phyloP scores from a whole-genome alignment of 768 basidiomycete genomes.

The Auricularia heimuer region DNA sequence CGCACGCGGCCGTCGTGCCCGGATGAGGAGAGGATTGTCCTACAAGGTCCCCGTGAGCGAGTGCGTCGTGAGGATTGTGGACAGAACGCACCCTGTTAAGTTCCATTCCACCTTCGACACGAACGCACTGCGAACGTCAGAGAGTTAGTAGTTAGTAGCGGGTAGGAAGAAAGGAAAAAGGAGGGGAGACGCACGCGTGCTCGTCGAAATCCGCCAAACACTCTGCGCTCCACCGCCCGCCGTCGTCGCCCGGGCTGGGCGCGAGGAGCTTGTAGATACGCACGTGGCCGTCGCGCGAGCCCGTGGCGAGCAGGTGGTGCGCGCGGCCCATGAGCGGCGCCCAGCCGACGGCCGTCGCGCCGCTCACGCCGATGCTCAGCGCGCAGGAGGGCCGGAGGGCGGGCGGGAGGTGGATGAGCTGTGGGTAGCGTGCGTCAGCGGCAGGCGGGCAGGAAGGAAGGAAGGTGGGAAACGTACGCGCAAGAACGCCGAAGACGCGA shows the following conservation, averaged over 20 bases:
- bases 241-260: constrained; percentile 32
- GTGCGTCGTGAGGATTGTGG: background rate
- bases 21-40: constrained; percentile 73
- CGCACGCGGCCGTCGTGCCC: constrained; percentile 78
- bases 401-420: constrained; percentile 69
- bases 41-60: constrained; percentile 19
- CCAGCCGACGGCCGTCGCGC: constrained; percentile 79
- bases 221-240: constrained; percentile 54
- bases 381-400: constrained; percentile 58
- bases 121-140: constrained; percentile 45
- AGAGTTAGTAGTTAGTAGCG: too few relatives aligned
- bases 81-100: constrained; percentile 54
- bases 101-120: constrained; percentile 92
- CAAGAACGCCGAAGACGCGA: constrained; percentile 61
- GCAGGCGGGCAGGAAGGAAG: background rate
- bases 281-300: constrained; percentile 77
- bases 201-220: constrained; percentile 83
- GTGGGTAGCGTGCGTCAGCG: constrained; percentile 5
- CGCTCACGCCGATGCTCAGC: constrained; percentile 47
- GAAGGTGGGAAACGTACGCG: constrained; percentile 42
- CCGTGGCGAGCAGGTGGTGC: constrained; percentile 90
- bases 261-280: constrained; percentile 83
- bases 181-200: constrained; percentile 58
- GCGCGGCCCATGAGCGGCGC: constrained; percentile 89
- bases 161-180: background rate